These are phyloP conservation scores for Russula foetens DNA, from an alignment of 768 basidiomycete genomes.

Conservation along the genomic window DNA sequence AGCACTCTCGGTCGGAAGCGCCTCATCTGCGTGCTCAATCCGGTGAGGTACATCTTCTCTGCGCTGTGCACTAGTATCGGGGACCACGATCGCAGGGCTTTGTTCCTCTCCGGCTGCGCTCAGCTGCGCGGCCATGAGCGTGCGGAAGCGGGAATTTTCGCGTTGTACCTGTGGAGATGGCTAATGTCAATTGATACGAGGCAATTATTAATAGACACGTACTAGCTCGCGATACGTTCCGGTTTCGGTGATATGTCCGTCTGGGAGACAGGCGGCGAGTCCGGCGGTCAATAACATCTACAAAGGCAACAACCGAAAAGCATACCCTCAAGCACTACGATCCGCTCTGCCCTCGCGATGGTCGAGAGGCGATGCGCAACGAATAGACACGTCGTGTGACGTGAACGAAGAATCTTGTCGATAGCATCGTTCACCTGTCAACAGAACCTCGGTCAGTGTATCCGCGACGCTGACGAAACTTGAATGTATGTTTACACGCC, in stretches of 20 bases:
- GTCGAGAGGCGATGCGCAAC: slow-evolving; percentile 88
- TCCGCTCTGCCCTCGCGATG: slow-evolving; percentile 82
- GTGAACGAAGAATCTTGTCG: slow-evolving; percentile 71
- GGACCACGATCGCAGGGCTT: not conserved
- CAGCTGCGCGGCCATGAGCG: slow-evolving; percentile 86
- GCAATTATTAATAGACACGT: not conserved
- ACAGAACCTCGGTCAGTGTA: not conserved
- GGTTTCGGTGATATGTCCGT: slow-evolving; percentile 72
- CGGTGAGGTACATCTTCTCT: not conserved
- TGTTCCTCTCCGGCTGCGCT: slow-evolving; percentile 33
- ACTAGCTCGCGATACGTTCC: slow-evolving; percentile 78
- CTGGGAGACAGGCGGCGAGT: slow-evolving; percentile 26
- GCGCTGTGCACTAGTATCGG: not conserved
- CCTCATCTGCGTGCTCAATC: not conserved
- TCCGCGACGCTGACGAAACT: not conserved
- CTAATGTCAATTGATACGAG: not conserved
- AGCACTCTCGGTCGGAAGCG: not conserved
- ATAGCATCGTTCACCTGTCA: slow-evolving; percentile 80
- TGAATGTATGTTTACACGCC: slow-evolving; percentile 41
- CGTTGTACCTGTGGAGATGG: slow-evolving; percentile 42
- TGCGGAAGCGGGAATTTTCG: slow-evolving; percentile 70
- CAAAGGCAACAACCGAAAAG: not conserved
- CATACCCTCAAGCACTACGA: slow-evolving; percentile 83
- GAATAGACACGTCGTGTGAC: slow-evolving; percentile 80
- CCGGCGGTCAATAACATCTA: not conserved